A percentile compares a stretch with the other conserved stretches of the same genome.
Evolutionary conservation across 495 filamentous ascomycete species (phyloP).

Genomic region (Xylaria intraflava): DNA sequence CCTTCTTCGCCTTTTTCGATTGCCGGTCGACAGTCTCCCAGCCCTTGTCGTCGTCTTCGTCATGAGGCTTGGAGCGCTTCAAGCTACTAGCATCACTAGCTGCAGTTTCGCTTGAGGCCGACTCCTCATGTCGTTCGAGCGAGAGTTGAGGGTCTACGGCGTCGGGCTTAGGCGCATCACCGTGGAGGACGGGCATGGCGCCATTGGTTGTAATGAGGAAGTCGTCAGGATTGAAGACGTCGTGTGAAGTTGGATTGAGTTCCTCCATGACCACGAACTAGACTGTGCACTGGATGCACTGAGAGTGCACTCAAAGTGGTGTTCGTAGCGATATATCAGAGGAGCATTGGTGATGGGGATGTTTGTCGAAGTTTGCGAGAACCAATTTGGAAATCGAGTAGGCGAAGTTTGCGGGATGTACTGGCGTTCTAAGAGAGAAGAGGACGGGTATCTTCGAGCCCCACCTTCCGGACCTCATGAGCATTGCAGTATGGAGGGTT

Average conservation of each 20-base stretch:
- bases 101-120: constrained; percentile 10
- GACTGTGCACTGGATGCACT: neutral
- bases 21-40: constrained; percentile 42
- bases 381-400: too few species aligned
- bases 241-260: constrained; percentile 7
- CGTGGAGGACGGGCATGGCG: neutral
- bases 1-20: constrained; percentile 41
- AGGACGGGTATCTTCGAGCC: neutral
- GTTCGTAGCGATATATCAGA: neutral
- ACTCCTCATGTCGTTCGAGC: neutral
- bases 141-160: neutral
- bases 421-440: too few species aligned
- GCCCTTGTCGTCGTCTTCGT: constrained; percentile 38
- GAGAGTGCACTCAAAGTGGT: neutral
- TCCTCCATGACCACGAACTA: constrained; percentile 8
- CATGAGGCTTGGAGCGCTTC: constrained; percentile 38
- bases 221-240: constrained; percentile 13
- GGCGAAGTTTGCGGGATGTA: too few species aligned
- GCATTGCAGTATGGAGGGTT: too few species aligned
- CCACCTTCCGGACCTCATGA: too few species aligned
- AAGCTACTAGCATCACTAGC: constrained; percentile 18
- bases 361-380: neutral
- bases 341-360: neutral
- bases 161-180: neutral
- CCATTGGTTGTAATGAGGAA: constrained; percentile 9